Conservation (phyloP, 441 rosid genomes). For the Biscutella laevigata region DNA sequence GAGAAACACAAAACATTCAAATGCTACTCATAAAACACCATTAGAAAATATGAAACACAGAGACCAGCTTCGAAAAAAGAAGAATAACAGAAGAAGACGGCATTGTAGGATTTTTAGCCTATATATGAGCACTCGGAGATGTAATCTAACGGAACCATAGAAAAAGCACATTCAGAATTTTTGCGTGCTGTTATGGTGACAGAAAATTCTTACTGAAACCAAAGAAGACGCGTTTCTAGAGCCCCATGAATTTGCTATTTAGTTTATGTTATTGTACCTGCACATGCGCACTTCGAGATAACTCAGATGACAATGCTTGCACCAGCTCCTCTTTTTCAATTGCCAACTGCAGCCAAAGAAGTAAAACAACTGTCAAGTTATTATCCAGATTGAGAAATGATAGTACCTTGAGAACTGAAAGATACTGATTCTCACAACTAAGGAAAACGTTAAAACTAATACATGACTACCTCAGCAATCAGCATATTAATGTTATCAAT, state of each 20-base stretch:
- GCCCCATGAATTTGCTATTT: not conserved
- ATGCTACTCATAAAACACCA: not conserved
- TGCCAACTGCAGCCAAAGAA: conserved; percentile 49
- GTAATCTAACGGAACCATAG: not conserved
- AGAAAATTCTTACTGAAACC: not conserved
- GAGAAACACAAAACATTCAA: not conserved
- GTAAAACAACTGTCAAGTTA: conserved; percentile 1
- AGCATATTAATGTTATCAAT: conserved; percentile 62
- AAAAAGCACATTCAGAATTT: not conserved
- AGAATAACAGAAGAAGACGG: not conserved
- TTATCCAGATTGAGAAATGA: conserved; percentile 17
- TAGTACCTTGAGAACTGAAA: not conserved
- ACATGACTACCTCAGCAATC: conserved; percentile 60
- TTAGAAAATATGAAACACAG: not conserved
- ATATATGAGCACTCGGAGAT: not conserved
- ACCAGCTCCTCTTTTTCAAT: conserved; percentile 84
- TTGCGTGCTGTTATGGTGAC: conserved; percentile 1
- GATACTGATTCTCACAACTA: conserved; percentile 7
- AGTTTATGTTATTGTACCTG: conserved; percentile 42
- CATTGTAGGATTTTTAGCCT: not conserved
- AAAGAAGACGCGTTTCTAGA: not conserved
- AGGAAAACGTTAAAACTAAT: not conserved
- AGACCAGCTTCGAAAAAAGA: not conserved
- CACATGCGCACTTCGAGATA: conserved; percentile 59
- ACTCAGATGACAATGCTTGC: conserved; percentile 67